Evolutionary conservation across 169 alveolate species (phyloP), one percentile per base, ranked within the genome.

Genomic region (Plasmodium vivax): DNA sequence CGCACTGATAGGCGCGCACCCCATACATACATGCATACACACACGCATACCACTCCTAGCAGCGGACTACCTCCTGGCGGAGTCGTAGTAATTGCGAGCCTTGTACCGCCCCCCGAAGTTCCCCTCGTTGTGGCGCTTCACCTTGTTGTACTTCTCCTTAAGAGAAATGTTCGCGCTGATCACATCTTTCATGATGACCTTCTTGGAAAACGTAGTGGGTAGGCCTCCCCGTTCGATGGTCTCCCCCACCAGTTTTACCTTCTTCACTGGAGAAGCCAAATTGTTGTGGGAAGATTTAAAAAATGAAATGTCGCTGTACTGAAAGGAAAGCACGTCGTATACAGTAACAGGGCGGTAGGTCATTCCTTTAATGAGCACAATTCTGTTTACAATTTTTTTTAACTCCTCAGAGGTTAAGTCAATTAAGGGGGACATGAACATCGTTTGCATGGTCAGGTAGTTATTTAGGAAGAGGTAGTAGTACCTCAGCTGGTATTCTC

Each of bases 221-320:
- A 75, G 58, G 19, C 93, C 93, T 30, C 93, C 93, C 19, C 93
- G 79, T 77, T 87, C 93, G 27, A 87, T 75, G 38, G 82, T 71
- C 51, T 74, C 58, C 14, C 71, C 83, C 10, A 77, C 47, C 34
- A 87, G 58, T 87, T 87, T 54, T 19, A 87, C 81, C 81, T 87
- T 87, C 81, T 87, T 87, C 32, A 87, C 93, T 10, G 93, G 93
- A 4, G 93, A 34, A 54, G 43, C 45, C 68, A 87, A 87, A 68
- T 77, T 87, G 19, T 27, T 16, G 68, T 75, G 45, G 3, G 93
- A 87, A 56, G 87, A 77, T 36, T 87, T 87, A 77, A 77, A 32
- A 27, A 87, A 87, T 38, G 12, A 19, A 51, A 87, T 87, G 19
- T 74, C 56, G 68, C 81, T 47, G 62, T 75, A 87, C 41, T 87